Evolutionary conservation across 768 basidiomycete species (phyloP).

Genomic region (Nevesoporus exiguus): DNA sequence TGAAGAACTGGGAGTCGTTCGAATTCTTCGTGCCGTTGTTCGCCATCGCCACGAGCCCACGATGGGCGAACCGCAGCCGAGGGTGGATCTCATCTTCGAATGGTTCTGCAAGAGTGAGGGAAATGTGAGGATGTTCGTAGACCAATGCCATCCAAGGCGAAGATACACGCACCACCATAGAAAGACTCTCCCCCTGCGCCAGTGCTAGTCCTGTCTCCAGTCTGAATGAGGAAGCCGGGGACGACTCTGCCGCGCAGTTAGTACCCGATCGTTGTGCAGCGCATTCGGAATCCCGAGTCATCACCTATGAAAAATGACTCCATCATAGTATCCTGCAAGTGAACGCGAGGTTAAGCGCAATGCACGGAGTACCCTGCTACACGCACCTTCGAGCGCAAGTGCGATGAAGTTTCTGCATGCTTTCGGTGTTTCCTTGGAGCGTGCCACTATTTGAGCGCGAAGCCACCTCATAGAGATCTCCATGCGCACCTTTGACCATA

Average conservation of each 20-base stretch:
- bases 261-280: neutral
- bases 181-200: slow-evolving; percentile 93
- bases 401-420: slow-evolving; percentile 89
- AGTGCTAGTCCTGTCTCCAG: slow-evolving; percentile 89
- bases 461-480: neutral
- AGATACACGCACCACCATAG: slow-evolving; percentile 67
- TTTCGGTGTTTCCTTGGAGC: slow-evolving; percentile 81
- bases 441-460: neutral
- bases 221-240: slow-evolving; percentile 90
- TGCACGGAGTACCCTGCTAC: slow-evolving; percentile 3
- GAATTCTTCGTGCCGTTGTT: slow-evolving; percentile 83
- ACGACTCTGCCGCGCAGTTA: slow-evolving; percentile 59
- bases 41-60: slow-evolving; percentile 93
- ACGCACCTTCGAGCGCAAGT: slow-evolving; percentile 85
- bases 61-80: slow-evolving; percentile 81
- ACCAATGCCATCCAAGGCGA: neutral
- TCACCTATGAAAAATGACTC: slow-evolving; percentile 90
- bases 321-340: slow-evolving; percentile 86
- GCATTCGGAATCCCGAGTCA: neutral
- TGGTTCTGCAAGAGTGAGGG: slow-evolving; percentile 52
- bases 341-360: slow-evolving; percentile 5
- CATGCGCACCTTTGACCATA: slow-evolving; percentile 79
- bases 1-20: slow-evolving; percentile 94
- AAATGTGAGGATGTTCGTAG: neutral
- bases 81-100: slow-evolving; percentile 96